These are phyloP conservation scores for Sungouiella blattae DNA, from an alignment of 805 yeast species.

Conservation along the genomic window DNA sequence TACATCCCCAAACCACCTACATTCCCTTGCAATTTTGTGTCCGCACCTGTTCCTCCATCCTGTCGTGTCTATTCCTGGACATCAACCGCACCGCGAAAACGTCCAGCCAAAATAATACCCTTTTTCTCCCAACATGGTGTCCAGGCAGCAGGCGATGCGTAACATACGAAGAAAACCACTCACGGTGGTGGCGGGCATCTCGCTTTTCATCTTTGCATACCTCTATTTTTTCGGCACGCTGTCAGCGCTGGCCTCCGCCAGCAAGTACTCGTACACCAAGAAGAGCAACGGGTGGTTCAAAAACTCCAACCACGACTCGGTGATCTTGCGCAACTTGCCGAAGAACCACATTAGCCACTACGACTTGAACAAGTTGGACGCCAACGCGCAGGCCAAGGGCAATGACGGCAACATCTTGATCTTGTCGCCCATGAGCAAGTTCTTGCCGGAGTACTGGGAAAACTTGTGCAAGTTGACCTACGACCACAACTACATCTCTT, in stretches of 20 bases:
- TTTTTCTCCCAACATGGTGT: slow-evolving; percentile 13
- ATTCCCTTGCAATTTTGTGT: too few species aligned
- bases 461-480: slow-evolving; percentile 72
- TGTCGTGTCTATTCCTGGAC: too few species aligned
- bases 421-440: slow-evolving; percentile 86
- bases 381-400: slow-evolving; percentile 66
- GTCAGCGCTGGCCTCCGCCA: slow-evolving; percentile 12
- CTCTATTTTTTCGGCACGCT: slow-evolving; percentile 28
- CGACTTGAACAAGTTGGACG: slow-evolving; percentile 74
- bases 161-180: slow-evolving; percentile 62
- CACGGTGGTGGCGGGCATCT: slow-evolving; percentile 44
- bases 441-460: slow-evolving; percentile 84
- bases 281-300: slow-evolving; percentile 47
- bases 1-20: too few species aligned
- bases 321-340: slow-evolving; percentile 60
- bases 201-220: slow-evolving; percentile 41
- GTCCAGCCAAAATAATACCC: slow-evolving; percentile 1
- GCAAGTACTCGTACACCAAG: slow-evolving; percentile 45
- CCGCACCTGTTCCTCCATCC: too few species aligned
- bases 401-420: slow-evolving; percentile 82
- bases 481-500: slow-evolving; percentile 79
- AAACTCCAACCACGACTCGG: slow-evolving; percentile 44
- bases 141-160: slow-evolving; percentile 27
- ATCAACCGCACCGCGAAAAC: slow-evolving; percentile 1
- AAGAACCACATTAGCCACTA: slow-evolving; percentile 77